Conservation (phyloP, 176 grass and related monocot species). For the Cenchrus americanus region DNA sequence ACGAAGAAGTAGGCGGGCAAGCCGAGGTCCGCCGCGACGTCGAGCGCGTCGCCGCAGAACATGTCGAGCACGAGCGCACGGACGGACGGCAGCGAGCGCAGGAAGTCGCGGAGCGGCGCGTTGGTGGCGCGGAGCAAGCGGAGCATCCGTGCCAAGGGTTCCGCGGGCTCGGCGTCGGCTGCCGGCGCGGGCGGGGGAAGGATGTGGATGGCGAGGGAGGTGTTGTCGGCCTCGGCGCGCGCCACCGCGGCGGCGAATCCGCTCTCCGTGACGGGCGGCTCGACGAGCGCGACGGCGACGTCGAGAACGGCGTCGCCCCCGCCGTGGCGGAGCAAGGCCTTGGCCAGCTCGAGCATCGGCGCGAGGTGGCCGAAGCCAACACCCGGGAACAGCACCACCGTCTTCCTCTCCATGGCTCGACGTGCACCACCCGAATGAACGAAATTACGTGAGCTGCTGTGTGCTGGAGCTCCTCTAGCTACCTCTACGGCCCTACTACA, state of each 20-base stretch:
- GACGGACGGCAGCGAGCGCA: background rate
- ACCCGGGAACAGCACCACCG: constrained; percentile 42
- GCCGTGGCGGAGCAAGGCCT: constrained; percentile 9
- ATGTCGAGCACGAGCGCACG: constrained; percentile 39
- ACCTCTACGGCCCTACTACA: no score
- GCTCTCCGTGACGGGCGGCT: background rate
- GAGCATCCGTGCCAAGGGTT: background rate
- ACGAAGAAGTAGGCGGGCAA: constrained; percentile 39
- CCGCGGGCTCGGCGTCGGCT: background rate
- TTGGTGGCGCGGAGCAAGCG: constrained; percentile 38
- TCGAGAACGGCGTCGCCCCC: background rate
- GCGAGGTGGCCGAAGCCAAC: constrained; percentile 42
- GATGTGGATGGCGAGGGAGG: constrained; percentile 36
- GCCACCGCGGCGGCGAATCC: constrained; percentile 2
- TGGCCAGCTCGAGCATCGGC: constrained; percentile 50
- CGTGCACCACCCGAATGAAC: no score
- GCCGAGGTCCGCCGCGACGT: constrained; percentile 36
- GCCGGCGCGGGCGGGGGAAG: background rate
- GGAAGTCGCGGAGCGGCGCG: constrained; percentile 26
- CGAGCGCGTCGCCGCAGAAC: constrained; percentile 45
- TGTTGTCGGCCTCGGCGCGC: constrained; percentile 10
- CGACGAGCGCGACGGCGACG: constrained; percentile 36
- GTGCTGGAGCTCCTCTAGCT: no score
- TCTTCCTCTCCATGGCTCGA: background rate
- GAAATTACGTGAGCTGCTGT: no score